Percentiles rank a stretch among this genome's conserved stretches.
Conservation (phyloP, 106 monocot genomes). For the Narthecium ossifragum region DNA sequence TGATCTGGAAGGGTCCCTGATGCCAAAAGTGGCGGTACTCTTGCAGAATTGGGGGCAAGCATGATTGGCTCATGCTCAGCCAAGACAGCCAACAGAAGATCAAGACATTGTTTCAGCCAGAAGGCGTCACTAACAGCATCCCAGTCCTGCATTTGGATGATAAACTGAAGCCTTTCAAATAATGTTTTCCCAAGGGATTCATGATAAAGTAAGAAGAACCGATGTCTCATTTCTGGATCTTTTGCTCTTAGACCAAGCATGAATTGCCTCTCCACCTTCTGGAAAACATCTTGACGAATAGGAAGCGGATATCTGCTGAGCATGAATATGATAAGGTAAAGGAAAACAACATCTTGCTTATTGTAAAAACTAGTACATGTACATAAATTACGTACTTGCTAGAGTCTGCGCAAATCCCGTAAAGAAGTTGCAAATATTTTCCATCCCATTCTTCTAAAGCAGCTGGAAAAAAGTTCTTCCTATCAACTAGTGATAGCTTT, state of each 20-base stretch:
- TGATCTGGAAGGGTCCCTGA: constrained; percentile 47
- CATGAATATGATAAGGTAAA: constrained; percentile 1
- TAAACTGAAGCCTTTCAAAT: constrained; percentile 82
- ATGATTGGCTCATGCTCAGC: constrained; percentile 90
- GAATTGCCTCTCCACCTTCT: constrained; percentile 91
- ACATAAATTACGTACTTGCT: constrained; percentile 55
- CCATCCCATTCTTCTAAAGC: constrained; percentile 81
- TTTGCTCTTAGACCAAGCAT: constrained; percentile 95
- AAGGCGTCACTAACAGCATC: constrained; percentile 96
- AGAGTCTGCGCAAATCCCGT: constrained; percentile 80
- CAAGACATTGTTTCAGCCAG: constrained; percentile 97
- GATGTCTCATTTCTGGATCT: constrained; percentile 75
- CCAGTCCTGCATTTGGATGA: constrained; percentile 95
- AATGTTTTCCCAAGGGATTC: constrained; percentile 68
- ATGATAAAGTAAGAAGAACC: constrained; percentile 87
- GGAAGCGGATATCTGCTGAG: constrained; percentile 51
- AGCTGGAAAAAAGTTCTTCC: constrained; percentile 52
- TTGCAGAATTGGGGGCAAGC: constrained; percentile 89
- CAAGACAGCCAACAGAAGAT: constrained; percentile 84
- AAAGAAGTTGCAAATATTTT: constrained; percentile 94
- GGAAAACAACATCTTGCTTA: neutral
- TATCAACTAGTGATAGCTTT: constrained; percentile 83
- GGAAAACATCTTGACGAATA: constrained; percentile 86
- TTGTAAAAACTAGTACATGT: neutral
- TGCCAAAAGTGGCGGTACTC: constrained; percentile 68